Conservation (phyloP, 495 filamentous ascomycete genomes). For the Massariosphaeria phaeospora region DNA sequence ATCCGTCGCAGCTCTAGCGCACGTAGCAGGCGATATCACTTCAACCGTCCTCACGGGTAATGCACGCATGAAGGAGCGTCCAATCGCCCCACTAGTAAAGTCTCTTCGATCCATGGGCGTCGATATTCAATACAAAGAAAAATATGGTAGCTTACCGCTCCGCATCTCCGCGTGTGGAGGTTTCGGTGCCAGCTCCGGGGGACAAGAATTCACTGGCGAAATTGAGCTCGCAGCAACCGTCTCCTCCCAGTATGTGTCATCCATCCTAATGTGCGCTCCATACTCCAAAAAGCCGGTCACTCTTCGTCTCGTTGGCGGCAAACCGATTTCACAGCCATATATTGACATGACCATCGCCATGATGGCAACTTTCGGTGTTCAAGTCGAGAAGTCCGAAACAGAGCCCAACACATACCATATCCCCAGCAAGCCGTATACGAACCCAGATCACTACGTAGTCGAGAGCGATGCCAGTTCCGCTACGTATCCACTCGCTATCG, state of each 20-base stretch:
- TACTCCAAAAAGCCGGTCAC: slow-evolving; percentile 93
- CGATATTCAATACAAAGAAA: slow-evolving; percentile 74
- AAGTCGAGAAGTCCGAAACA: slow-evolving; percentile 64
- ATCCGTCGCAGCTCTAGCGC: slow-evolving; percentile 80
- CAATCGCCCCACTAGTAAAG: slow-evolving; percentile 91
- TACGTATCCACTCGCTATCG: slow-evolving; percentile 92
- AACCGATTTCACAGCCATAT: slow-evolving; percentile 93
- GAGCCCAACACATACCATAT: slow-evolving; percentile 93
- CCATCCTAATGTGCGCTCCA: slow-evolving; percentile 92
- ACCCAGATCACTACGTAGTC: slow-evolving; percentile 80
- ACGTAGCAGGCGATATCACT: slow-evolving; percentile 51
- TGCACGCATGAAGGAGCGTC: slow-evolving; percentile 90
- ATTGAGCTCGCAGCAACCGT: slow-evolving; percentile 92
- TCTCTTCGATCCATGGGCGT: slow-evolving; percentile 81
- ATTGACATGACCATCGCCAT: slow-evolving; percentile 98
- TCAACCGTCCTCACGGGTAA: slow-evolving; percentile 88
- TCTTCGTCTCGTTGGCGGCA: slow-evolving; percentile 81
- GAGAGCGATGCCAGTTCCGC: slow-evolving; percentile 98
- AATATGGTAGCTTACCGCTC: slow-evolving; percentile 73
- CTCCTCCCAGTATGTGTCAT: slow-evolving; percentile 96
- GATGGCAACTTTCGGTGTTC: slow-evolving; percentile 90
- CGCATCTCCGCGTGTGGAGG: slow-evolving; percentile 76
- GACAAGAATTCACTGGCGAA: slow-evolving; percentile 44
- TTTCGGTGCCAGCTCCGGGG: slow-evolving; percentile 61
- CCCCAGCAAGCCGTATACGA: slow-evolving; percentile 76